Evolutionary conservation across 768 basidiomycete genomes (phyloP).

Genomic region (Kwoniella sp.): DNA sequence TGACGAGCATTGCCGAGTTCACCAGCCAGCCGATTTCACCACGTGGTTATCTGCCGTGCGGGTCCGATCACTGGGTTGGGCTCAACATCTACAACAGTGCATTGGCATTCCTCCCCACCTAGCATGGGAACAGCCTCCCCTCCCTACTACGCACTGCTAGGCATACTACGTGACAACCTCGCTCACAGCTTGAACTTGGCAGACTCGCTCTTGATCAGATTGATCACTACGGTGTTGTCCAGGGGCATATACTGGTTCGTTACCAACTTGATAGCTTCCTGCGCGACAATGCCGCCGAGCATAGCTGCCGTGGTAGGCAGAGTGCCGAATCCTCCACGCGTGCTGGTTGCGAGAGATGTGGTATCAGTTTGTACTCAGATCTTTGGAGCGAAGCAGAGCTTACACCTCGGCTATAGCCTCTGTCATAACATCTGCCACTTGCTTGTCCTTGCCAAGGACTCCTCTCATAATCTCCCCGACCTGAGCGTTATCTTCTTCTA

Average conservation of each 20-base stretch:
- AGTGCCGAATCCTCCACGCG: conserved; percentile 40
- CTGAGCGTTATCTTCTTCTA: conserved; percentile 20
- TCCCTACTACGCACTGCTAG: not conserved
- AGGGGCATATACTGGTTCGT: conserved; percentile 93
- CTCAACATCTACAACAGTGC: too few species aligned
- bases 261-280: conserved; percentile 95
- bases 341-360: conserved; percentile 10
- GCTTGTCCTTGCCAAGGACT: not conserved
- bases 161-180: not conserved
- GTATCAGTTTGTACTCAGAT: not conserved
- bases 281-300: conserved; percentile 87
- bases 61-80: not conserved
- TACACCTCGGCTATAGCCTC: conserved; percentile 70
- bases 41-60: not conserved
- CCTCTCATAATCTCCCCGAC: conserved; percentile 19
- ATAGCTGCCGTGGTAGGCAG: conserved; percentile 91
- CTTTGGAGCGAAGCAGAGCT: conserved; percentile 42
- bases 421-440: conserved; percentile 12
- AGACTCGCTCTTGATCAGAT: conserved; percentile 57
- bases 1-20: too few species aligned
- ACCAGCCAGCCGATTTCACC: not conserved
- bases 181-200: conserved; percentile 41
- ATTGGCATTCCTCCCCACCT: not conserved
- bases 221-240: conserved; percentile 75
- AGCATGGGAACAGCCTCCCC: not conserved